Evolutionary conservation across 2,329 filamentous ascomycete species (phyloP).

Genomic region (Beauveria caledonica): DNA sequence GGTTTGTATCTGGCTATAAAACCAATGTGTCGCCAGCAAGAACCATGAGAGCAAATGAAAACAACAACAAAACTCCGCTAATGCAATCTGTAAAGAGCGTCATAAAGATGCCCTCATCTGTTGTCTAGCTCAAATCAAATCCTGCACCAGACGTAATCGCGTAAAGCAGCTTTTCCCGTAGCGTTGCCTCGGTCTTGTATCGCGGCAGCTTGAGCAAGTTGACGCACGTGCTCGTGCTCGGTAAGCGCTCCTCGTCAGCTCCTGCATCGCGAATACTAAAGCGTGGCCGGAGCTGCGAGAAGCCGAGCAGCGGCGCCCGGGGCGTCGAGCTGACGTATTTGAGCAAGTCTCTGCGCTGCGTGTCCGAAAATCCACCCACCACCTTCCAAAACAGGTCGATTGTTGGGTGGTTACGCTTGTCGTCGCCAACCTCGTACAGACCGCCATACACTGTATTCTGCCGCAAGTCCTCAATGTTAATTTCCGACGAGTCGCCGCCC

Average conservation of each 20-base stretch:
- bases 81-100: not conserved
- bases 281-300: slow-evolving; percentile 71
- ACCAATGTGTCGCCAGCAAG: not conserved
- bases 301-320: slow-evolving; percentile 80
- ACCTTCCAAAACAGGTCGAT: slow-evolving; percentile 88
- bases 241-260: slow-evolving; percentile 58
- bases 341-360: slow-evolving; percentile 73
- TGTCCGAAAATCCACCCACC: slow-evolving; percentile 66
- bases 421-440: slow-evolving; percentile 82
- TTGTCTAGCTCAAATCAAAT: slow-evolving; percentile 67
- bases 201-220: slow-evolving; percentile 88
- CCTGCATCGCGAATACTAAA: slow-evolving; percentile 83
- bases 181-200: slow-evolving; percentile 56
- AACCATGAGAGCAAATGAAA: not conserved
- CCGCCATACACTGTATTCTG: slow-evolving; percentile 81
- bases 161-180: slow-evolving; percentile 80
- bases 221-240: slow-evolving; percentile 92
- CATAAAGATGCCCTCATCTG: not conserved
- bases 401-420: slow-evolving; percentile 76
- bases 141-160: slow-evolving; percentile 84
- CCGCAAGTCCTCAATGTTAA: slow-evolving; percentile 80
- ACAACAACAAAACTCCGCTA: not conserved
- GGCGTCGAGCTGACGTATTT: slow-evolving; percentile 96
- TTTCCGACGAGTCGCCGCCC: slow-evolving; percentile 75
- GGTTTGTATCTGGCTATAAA: not conserved